Evolutionary conservation across 1,139 yeast species (phyloP), one percentile per base, ranked within the genome.

Genomic region (Magnusiomyces magnusii): DNA sequence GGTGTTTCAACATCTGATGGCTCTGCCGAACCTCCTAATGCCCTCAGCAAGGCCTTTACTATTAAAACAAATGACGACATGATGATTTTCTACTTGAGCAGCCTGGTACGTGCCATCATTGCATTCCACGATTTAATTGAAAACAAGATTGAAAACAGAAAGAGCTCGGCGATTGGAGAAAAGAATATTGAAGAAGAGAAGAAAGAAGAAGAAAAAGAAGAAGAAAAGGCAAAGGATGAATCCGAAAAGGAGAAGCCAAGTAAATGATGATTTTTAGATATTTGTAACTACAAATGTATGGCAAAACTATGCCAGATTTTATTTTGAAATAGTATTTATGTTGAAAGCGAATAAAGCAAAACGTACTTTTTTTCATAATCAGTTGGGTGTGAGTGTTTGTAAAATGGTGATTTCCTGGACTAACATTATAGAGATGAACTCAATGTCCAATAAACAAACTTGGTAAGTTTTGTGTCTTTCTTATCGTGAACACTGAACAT

Each of bases 51-150:
- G 58, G 96, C 98, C 1, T 87, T 92, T 70, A 90, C 96, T 3
- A 81, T 88, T 56, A 93, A 93, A 75, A 90, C 98, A 1, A 95
- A 95, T 70, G 99, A 95, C 69, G 96, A 93, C 73, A 78, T 95
- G 66, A 93, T 95, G 99, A 82, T 91, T 70, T 84, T 95, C 41
- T 95, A 95, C 71, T 83, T 93, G 64, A 84, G 95, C 68, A 86
- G 95, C 54, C 78, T 95, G 68, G 97, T 93, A 25, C 83, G 99
- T 68, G 89, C 98, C 21, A 93, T 93, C 67, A 88, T 93, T 71
- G 96, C 99, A 19, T 92, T 93, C 80, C 97, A 95, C 74, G 96
- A 95, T 72, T 81, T 95, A 73, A 93, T 95, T 71, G 99, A 93
- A 69, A 95, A 95, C 76, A 93, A 93, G 75, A 85, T 93, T 66